phyloP scores from a whole-genome alignment of 176 grass and related monocot species.

The Guadua angustifolia region DNA sequence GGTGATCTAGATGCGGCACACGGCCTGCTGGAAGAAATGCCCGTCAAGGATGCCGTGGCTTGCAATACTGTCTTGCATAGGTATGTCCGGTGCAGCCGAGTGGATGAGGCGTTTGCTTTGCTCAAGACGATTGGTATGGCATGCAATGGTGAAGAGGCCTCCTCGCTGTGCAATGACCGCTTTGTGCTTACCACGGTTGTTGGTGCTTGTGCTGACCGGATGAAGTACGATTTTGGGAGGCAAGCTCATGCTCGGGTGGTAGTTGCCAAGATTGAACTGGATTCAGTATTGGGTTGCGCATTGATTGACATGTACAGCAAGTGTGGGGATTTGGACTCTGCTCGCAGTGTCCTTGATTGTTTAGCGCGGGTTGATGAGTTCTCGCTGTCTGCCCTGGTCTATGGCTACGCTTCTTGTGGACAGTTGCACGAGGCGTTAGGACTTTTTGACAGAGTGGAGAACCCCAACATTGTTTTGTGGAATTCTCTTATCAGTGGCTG shows the following conservation, averaged over 20 bases:
- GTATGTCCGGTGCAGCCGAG: slow-evolving; percentile 37
- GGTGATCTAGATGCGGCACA: slow-evolving; percentile 48
- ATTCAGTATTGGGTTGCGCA: slow-evolving; percentile 57
- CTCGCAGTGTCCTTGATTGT: slow-evolving; percentile 38
- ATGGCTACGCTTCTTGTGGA: slow-evolving; percentile 52
- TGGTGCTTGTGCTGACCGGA: slow-evolving; percentile 56
- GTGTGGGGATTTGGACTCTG: slow-evolving; percentile 57
- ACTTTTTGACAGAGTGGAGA: slow-evolving; percentile 50
- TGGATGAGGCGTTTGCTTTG: slow-evolving; percentile 54
- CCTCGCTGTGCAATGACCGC: slow-evolving; percentile 42
- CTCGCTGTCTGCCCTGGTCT: slow-evolving; percentile 60
- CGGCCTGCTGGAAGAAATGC: slow-evolving; percentile 61
- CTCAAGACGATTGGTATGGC: slow-evolving; percentile 45
- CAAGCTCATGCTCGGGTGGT: slow-evolving; percentile 58
- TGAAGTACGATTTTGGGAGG: slow-evolving; percentile 52
- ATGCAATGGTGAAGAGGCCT: background rate
- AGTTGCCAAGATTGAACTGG: slow-evolving; percentile 49
- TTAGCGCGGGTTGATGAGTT: slow-evolving; percentile 59
- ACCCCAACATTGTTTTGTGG: slow-evolving; percentile 55
- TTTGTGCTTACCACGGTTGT: slow-evolving; percentile 73
- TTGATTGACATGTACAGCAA: slow-evolving; percentile 77
- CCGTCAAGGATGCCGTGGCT: slow-evolving; percentile 50
- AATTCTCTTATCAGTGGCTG: slow-evolving; percentile 72
- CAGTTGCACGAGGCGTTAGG: slow-evolving; percentile 44
- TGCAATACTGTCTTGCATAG: slow-evolving; percentile 58